Evolutionary conservation across 1,284 basidiomycete genomes (phyloP).

Genomic region (Heterobasidion annosum): DNA sequence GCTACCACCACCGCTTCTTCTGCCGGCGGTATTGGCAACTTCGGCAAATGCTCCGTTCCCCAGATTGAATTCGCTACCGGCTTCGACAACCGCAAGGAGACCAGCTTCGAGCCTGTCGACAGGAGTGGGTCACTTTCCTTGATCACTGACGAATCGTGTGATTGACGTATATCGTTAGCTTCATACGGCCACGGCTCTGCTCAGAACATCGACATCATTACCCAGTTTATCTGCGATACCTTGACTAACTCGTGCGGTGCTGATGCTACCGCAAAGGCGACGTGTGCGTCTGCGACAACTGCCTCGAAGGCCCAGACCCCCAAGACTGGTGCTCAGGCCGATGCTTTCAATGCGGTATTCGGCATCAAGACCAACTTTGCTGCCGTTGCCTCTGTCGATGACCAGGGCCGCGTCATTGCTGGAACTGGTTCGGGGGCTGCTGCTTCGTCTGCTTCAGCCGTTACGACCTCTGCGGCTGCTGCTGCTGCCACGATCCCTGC

Average conservation of each 20-base stretch:
- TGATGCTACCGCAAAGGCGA: constrained; percentile 40
- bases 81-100: constrained; percentile 50
- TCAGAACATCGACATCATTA: constrained; percentile 45
- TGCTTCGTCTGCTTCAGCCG: constrained; percentile 6
- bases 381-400: constrained; percentile 23
- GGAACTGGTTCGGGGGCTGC: constrained; percentile 15
- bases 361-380: constrained; percentile 20
- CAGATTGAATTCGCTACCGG: constrained; percentile 52
- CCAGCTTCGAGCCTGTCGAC: constrained; percentile 40
- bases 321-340: constrained; percentile 44
- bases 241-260: constrained; percentile 43
- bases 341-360: constrained; percentile 18
- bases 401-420: constrained; percentile 25
- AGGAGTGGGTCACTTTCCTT: constrained; percentile 20
- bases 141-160: not conserved
- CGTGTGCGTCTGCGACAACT: constrained; percentile 31
- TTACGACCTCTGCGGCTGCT: constrained; percentile 14
- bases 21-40: constrained; percentile 8
- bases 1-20: constrained; percentile 12
- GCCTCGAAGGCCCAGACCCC: constrained; percentile 29
- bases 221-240: constrained; percentile 45
- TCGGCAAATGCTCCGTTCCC: constrained; percentile 34
- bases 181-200: constrained; percentile 45
- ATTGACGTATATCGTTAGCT: constrained; percentile 14
- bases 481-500: constrained; percentile 13